A percentile compares a stretch with the other conserved stretches of the same genome.
These are phyloP conservation scores for Candida verbasci DNA, from an alignment of 805 yeast genomes.

Conservation along the genomic window DNA sequence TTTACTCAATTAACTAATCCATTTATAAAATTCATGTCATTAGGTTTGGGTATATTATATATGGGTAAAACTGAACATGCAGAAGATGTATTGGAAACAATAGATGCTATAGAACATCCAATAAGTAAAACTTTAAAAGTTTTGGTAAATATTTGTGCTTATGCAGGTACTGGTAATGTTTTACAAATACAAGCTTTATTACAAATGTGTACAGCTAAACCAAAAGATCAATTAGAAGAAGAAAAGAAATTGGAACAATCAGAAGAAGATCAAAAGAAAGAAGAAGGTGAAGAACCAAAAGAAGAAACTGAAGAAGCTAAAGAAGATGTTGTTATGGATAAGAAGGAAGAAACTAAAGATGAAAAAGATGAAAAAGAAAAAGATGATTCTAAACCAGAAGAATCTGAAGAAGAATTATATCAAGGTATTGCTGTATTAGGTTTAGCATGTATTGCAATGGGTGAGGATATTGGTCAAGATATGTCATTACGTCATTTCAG, in stretches of 20 bases:
- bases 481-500: conserved; percentile 97
- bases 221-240: conserved; percentile 50
- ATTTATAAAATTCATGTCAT: conserved; percentile 85
- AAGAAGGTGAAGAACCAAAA: conserved; percentile 19
- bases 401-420: conserved; percentile 52
- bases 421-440: conserved; percentile 94
- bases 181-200: conserved; percentile 86
- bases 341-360: conserved; percentile 20
- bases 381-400: conserved; percentile 26
- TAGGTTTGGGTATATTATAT: conserved; percentile 86
- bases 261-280: conserved; percentile 31
- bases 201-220: conserved; percentile 80
- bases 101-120: conserved; percentile 94
- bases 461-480: conserved; percentile 96
- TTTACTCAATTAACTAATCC: conserved; percentile 71
- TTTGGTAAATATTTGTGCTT: conserved; percentile 86
- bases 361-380: conserved; percentile 19
- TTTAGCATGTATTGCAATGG: conserved; percentile 91
- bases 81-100: conserved; percentile 90
- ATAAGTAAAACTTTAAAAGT: conserved; percentile 85
- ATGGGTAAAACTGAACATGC: conserved; percentile 93
- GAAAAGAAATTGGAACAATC: conserved; percentile 55
- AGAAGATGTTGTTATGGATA: conserved; percentile 19
- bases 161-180: conserved; percentile 97
- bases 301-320: conserved; percentile 19